phyloP scores from a whole-genome alignment of 1,284 basidiomycete species.

The Pterulicium gracile region DNA sequence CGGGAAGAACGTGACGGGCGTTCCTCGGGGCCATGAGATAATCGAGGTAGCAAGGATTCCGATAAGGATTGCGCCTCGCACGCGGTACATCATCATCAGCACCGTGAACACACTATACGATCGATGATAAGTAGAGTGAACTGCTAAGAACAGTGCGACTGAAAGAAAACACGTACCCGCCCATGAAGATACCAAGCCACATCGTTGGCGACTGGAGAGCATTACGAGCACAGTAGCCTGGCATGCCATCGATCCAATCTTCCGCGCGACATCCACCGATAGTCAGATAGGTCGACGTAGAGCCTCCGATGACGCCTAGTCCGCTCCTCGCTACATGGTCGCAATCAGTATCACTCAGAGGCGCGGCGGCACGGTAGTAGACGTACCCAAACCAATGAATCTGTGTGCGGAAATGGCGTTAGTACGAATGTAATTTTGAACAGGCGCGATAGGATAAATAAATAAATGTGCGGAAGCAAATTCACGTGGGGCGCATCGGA shows the following conservation, averaged over 20 bases:
- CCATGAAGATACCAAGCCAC: constrained; percentile 88
- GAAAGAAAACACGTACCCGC: constrained; percentile 46
- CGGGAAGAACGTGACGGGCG: constrained; percentile 77
- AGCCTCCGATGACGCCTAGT: constrained; percentile 70
- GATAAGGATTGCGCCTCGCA: constrained; percentile 77
- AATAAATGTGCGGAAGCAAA: neutral
- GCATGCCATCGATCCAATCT: constrained; percentile 29
- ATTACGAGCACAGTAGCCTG: constrained; percentile 54
- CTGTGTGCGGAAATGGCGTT: constrained; percentile 21
- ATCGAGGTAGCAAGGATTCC: constrained; percentile 82
- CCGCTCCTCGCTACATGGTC: constrained; percentile 45
- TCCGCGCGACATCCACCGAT: constrained; percentile 66
- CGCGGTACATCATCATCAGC: constrained; percentile 75
- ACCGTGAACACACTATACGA: constrained; percentile 59
- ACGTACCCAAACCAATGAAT: constrained; percentile 57
- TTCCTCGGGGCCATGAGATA: constrained; percentile 80
- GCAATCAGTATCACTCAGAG: no score
- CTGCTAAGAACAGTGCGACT: neutral
- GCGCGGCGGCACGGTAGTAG: neutral
- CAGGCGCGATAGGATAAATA: neutral
- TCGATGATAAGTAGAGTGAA: constrained; percentile 4
- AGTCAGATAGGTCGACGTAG: constrained; percentile 61
- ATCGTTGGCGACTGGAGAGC: constrained; percentile 69
- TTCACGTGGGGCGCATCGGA: neutral
- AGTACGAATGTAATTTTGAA: neutral